Conservation (phyloP, 768 basidiomycete genomes). For the Leccinum variicolor region DNA sequence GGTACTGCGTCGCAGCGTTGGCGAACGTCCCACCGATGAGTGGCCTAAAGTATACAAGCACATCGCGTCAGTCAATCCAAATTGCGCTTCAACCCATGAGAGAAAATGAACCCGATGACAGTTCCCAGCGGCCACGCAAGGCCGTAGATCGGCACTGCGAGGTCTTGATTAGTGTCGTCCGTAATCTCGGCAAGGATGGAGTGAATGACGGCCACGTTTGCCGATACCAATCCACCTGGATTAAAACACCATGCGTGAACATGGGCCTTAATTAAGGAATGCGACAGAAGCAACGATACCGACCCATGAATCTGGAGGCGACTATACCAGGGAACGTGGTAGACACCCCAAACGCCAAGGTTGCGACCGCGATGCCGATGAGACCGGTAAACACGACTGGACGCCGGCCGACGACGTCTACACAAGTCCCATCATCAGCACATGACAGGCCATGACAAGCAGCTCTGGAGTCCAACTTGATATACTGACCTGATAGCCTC, state of each 20-base stretch:
- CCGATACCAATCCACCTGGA: constrained; percentile 61
- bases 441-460: not conserved
- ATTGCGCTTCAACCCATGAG: too few species aligned
- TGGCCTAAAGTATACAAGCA: constrained; percentile 3
- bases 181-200: constrained; percentile 61
- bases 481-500: constrained; percentile 45
- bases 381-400: constrained; percentile 57
- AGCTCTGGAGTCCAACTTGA: not conserved
- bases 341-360: constrained; percentile 54
- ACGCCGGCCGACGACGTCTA: constrained; percentile 57
- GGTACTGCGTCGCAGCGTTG: constrained; percentile 17
- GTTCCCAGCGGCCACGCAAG: constrained; percentile 56
- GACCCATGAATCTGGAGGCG: constrained; percentile 49
- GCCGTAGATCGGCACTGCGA: constrained; percentile 56
- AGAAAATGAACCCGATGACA: constrained; percentile 44
- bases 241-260: not conserved
- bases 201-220: constrained; percentile 60
- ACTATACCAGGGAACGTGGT: constrained; percentile 46
- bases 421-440: not conserved
- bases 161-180: constrained; percentile 56
- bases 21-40: constrained; percentile 22
- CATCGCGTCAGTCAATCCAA: not conserved
- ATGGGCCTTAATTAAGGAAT: not conserved
- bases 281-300: constrained; percentile 3
- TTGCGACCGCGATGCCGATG: constrained; percentile 48